phyloP scores from a whole-genome alignment of 176 grass and related monocot genomes.

The Carex myosuroides region DNA sequence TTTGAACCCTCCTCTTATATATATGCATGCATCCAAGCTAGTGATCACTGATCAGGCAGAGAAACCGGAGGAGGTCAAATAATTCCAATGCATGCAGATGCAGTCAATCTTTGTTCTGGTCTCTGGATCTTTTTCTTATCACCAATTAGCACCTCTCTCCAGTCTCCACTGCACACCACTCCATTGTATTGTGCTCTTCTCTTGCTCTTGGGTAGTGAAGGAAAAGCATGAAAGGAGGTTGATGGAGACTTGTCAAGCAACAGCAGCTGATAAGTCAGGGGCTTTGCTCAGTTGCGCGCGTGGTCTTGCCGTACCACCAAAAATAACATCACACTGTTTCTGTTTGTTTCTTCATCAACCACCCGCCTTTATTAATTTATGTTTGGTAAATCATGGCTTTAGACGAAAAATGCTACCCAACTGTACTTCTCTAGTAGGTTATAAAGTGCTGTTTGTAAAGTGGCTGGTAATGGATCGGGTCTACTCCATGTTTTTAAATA shows the following conservation, averaged over 20 bases:
- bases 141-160: background rate
- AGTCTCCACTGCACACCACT: background rate
- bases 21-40: no score
- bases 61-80: background rate
- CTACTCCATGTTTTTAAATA: no score
- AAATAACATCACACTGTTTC: background rate
- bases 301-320: background rate
- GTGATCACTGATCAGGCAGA: background rate
- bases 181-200: background rate
- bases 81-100: constrained; percentile 1
- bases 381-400: background rate
- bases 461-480: no score
- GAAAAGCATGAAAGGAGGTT: background rate
- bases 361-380: background rate
- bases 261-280: background rate
- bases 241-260: constrained; percentile 9
- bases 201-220: background rate
- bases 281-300: constrained; percentile 16
- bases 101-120: constrained; percentile 7
- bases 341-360: background rate
- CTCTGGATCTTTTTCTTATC: background rate
- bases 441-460: no score
- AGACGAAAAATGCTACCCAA: background rate
- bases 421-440: no score
- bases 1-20: no score